Evolutionary conservation across 139 green algal genomes (phyloP), one percentile per base, ranked within the genome.

Genomic region (Chlamydomonas sp.): DNA sequence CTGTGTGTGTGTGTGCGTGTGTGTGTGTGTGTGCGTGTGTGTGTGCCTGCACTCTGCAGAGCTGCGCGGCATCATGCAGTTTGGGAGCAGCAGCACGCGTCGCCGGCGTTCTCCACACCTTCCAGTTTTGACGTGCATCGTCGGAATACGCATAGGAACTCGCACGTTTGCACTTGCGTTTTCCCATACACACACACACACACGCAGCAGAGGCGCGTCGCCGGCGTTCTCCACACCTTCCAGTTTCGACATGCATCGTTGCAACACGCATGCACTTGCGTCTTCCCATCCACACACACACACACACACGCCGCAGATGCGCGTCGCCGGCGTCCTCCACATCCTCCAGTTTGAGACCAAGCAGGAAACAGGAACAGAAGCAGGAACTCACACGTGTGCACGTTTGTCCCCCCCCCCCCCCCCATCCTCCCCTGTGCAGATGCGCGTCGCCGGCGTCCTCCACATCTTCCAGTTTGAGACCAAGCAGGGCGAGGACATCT

Each of bases 401-500:
- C 20, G 16, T 54, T 54, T 20, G 16, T 26, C 43, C 43, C 43
- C 43, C 43, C 43, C 43, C 43, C 43, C 43, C 43, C 43, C 43
- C 43, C 43, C 43, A 13, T 20, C 43, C 43, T 54, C 43, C 20
- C 20, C 43, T 54, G 43, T 54, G 20, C 13, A 54, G 37, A 69
- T 69, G 93, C 85, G 93, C 5, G 91, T 98, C 43, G 91, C 88
- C 35, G 92, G 90, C 29, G 89, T 95, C 64, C 78, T 98, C 84
- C 93, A 98, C 79, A 92, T 97, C 61, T 97, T 98, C 82, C 92
- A 98, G 80, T 98, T 98, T 79, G 90, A 97, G 72, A 97, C 88
- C 3, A 81, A 78, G 30, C 84, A 95, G 75, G 93, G 93, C 28
- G 93, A 98, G 79, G 92, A 98, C 73, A 96, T 98, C 69, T 98